Evolutionary conservation across 2,329 filamentous ascomycete species (phyloP).

Genomic region (Pseudogymnoascus sp.): DNA sequence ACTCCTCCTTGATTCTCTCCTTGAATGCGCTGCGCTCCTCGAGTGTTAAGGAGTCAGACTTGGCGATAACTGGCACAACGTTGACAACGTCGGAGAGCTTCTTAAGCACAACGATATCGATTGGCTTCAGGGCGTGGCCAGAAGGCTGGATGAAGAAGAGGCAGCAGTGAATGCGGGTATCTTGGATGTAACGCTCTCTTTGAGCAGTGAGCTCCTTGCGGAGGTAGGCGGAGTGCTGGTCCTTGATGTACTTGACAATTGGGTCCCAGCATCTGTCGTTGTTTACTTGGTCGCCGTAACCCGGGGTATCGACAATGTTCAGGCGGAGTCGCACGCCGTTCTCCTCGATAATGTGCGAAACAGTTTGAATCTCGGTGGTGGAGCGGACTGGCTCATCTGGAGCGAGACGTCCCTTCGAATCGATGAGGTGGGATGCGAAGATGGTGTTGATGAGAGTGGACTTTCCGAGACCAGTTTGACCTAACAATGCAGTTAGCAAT

Average conservation of each 20-base stretch:
- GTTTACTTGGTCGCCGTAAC: slow-evolving; percentile 97
- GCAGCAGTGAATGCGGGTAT: slow-evolving; percentile 98
- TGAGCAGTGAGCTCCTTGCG: slow-evolving; percentile 99
- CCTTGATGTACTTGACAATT: slow-evolving; percentile 99
- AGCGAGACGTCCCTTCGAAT: slow-evolving; percentile 90
- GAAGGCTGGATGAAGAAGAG: slow-evolving; percentile 99
- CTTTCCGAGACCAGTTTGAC: slow-evolving; percentile 97
- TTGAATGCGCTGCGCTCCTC: slow-evolving; percentile 97
- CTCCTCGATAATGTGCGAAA: slow-evolving; percentile 98
- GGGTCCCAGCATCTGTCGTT: slow-evolving; percentile 99
- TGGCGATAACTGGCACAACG: slow-evolving; percentile 96
- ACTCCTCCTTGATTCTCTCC: slow-evolving; percentile 99
- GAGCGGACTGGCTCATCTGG: slow-evolving; percentile 90
- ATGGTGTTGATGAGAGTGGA: slow-evolving; percentile 99
- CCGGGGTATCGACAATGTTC: slow-evolving; percentile 98
- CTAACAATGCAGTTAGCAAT: slow-evolving; percentile 39
- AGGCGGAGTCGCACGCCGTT: slow-evolving; percentile 94
- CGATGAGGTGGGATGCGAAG: slow-evolving; percentile 98
- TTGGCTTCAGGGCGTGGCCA: slow-evolving; percentile 95
- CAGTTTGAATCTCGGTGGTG: slow-evolving; percentile 96
- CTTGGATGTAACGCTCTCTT: slow-evolving; percentile 97
- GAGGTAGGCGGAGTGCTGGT: slow-evolving; percentile 98
- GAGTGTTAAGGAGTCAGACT: slow-evolving; percentile 90
- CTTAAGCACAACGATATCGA: slow-evolving; percentile 98
- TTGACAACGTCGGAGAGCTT: slow-evolving; percentile 99